Evolutionary conservation across 345 rosid genomes (phyloP), one percentile per base, ranked within the genome.

Genomic region (Hibiscus trionum): DNA sequence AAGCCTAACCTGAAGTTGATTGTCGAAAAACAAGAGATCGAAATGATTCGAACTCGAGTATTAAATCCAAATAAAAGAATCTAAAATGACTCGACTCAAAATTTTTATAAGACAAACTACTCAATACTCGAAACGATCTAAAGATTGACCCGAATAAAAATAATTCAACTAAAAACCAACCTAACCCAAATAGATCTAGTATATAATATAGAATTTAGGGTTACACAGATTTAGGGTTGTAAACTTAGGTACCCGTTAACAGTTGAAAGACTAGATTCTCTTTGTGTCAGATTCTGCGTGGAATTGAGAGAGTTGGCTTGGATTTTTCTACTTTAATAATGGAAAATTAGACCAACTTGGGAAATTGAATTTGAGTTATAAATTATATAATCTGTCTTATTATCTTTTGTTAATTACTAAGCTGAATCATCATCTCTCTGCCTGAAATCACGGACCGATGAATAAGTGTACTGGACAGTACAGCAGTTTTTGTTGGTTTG

Each of bases 371-470:
- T 52, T n/a, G 15, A 10, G 16, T 52, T n/a, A 52, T n/a, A 52
- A n/a, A 52, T n/a, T n/a, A 5, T 15, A 7, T 52, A 6, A n/a
- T 52, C n/a, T 14, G 26, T 61, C 65, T 31, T 57, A 21, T 37
- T 29, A 12, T 39, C 2, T 24, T 12, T 57, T 19, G n/a, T 50
- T 56, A 69, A 16, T 47, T 7, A 7, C 29, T 27, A 66, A 44
- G 69, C 53, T 42, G n/a, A 1, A 12, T 21, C 53, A 21, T 65
- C 53, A 42, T 16, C 57, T 6, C 17, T 57, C 5, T 6, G 66
- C 75, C 77, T 77, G 58, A 80, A 80, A 68, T 72, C 80, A 79
- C 82, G 82, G 81, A 60, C 78, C 72, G 62, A 33, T 42, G 29
- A 11, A 5, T n/a, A 52, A 52, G 49, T 4, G 84, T 72, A 82